phyloP scores from a whole-genome alignment of 2,329 filamentous ascomycete genomes.

The Dothideomycetes sp. region DNA sequence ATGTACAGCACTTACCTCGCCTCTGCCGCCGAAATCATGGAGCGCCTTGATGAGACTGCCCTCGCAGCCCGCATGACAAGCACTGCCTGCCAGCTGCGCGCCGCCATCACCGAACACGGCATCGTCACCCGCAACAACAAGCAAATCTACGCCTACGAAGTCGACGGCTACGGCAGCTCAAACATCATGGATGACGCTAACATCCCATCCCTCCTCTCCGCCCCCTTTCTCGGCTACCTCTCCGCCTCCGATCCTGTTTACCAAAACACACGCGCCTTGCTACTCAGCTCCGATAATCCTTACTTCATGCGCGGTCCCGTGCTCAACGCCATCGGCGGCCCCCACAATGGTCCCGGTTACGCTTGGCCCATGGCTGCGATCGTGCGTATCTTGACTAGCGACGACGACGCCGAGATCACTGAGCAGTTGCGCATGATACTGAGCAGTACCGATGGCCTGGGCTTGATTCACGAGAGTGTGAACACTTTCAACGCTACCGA shows the following conservation, averaged over 20 bases:
- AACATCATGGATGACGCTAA: slow-evolving; percentile 67
- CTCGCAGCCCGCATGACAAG: slow-evolving; percentile 49
- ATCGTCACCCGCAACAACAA: slow-evolving; percentile 29
- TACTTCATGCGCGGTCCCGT: slow-evolving; percentile 43
- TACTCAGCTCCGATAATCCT: slow-evolving; percentile 36
- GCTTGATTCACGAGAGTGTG: slow-evolving; percentile 44
- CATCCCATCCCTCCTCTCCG: slow-evolving; percentile 56
- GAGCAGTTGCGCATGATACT: slow-evolving; percentile 37
- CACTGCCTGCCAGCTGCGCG: slow-evolving; percentile 40
- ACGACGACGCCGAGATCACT: slow-evolving; percentile 39
- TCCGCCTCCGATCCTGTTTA: slow-evolving; percentile 33
- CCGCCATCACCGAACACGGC: slow-evolving; percentile 37
- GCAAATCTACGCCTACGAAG: slow-evolving; percentile 39
- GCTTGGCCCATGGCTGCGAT: slow-evolving; percentile 47
- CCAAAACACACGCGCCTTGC: slow-evolving; percentile 35
- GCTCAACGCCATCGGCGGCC: slow-evolving; percentile 40
- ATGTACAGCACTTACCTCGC: slow-evolving; percentile 61
- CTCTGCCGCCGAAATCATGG: slow-evolving; percentile 45
- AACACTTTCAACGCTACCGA: slow-evolving; percentile 37
- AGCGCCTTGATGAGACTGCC: slow-evolving; percentile 33
- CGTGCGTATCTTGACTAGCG: slow-evolving; percentile 41
- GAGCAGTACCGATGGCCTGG: slow-evolving; percentile 39
- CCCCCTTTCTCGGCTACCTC: slow-evolving; percentile 54
- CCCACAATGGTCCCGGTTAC: slow-evolving; percentile 37
- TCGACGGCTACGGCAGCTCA: slow-evolving; percentile 37